A percentile compares a stretch with the other conserved stretches of the same genome.
Evolutionary conservation across 805 yeast genomes (phyloP).

Genomic region (Alloascoidea hylecoeti): DNA sequence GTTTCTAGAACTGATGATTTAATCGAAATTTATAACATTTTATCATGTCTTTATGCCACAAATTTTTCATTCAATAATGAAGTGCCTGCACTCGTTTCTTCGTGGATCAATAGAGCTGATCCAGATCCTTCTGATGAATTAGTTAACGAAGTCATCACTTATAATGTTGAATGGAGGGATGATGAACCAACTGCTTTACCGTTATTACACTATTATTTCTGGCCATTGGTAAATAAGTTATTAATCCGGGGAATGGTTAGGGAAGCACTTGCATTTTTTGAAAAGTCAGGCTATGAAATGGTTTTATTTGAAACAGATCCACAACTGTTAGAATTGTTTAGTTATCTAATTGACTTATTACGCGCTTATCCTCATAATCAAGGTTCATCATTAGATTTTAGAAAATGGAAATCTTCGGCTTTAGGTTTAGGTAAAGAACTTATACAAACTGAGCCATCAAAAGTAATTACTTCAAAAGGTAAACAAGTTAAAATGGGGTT

Average conservation of each 20-base stretch:
- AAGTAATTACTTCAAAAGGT: conserved; percentile 4
- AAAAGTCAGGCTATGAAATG: conserved; percentile 8
- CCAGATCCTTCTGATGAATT: conserved; percentile 11
- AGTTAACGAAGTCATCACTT: conserved; percentile 8
- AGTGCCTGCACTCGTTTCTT: conserved; percentile 11
- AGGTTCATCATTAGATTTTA: conserved; percentile 7
- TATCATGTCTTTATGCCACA: conserved; percentile 10
- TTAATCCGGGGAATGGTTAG: conserved; percentile 10
- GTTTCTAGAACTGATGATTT: conserved; percentile 4
- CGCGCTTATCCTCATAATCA: conserved; percentile 12
- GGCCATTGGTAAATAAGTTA: conserved; percentile 10
- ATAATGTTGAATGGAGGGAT: conserved; percentile 1
- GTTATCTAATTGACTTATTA: conserved; percentile 9
- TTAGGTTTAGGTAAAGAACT: conserved; percentile 8
- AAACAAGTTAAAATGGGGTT: conserved; percentile 9
- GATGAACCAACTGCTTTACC: conserved; percentile 7
- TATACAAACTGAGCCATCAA: conserved; percentile 6
- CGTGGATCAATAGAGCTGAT: conserved; percentile 14
- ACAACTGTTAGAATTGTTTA: conserved; percentile 4
- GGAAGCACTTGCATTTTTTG: conserved; percentile 8
- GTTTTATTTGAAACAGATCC: conserved; percentile 8
- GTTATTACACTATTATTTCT: conserved; percentile 8
- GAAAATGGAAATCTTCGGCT: conserved; percentile 15
- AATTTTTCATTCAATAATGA: conserved; percentile 7
- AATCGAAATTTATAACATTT: conserved; percentile 10